These are phyloP conservation scores for Mucor irregularis DNA, from an alignment of 371 early-diverging fungal species.

Conservation along the genomic window DNA sequence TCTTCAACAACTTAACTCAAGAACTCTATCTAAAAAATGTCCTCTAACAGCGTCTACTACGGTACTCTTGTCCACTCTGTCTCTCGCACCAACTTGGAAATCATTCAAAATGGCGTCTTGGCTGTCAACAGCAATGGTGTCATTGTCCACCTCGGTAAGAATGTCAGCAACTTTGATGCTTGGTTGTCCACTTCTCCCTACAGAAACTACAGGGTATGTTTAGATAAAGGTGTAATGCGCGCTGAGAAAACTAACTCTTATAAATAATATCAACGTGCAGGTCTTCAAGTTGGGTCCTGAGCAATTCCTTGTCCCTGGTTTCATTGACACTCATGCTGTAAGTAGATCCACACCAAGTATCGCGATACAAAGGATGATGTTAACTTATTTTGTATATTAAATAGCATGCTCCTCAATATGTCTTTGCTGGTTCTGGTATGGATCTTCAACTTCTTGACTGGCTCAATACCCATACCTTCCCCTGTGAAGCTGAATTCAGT, in stretches of 20 bases:
- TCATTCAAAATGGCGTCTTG: constrained; percentile 54
- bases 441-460: constrained; percentile 89
- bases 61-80: constrained; percentile 74
- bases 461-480: constrained; percentile 87
- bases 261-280: constrained; percentile 13
- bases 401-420: constrained; percentile 92
- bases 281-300: constrained; percentile 43
- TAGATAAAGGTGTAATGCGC: neutral
- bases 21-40: no score
- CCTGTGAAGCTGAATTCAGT: constrained; percentile 73
- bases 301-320: constrained; percentile 85
- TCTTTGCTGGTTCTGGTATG: constrained; percentile 85
- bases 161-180: constrained; percentile 34
- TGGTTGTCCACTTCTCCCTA: constrained; percentile 17
- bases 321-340: constrained; percentile 89
- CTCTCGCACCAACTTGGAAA: constrained; percentile 58
- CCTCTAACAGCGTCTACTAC: constrained; percentile 48
- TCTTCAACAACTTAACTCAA: no score
- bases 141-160: constrained; percentile 53
- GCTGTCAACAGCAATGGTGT: constrained; percentile 59
- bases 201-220: constrained; percentile 12
- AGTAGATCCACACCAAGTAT: no score
- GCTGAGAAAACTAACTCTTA: neutral
- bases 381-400: no score
- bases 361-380: neutral